phyloP scores from a whole-genome alignment of 805 yeast species.

The Peterozyma xylosa region DNA sequence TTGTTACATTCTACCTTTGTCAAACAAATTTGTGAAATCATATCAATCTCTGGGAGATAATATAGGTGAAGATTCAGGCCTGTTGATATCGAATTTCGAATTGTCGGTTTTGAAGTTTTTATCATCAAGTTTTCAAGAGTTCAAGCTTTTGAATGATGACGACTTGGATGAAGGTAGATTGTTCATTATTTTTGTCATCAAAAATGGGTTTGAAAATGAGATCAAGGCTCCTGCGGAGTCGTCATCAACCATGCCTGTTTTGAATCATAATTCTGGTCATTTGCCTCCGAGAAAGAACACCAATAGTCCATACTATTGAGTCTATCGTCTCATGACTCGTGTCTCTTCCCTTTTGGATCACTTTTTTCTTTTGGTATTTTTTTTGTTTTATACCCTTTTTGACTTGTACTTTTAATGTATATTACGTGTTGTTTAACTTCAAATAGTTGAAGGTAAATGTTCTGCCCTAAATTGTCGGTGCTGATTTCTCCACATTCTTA shows the following conservation, averaged over 20 bases:
- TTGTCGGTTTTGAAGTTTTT: background rate
- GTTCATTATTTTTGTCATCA: constrained; percentile 5
- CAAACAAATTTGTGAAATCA: background rate
- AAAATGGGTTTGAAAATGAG: constrained; percentile 3
- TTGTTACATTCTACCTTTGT: constrained; percentile 45
- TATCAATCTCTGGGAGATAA: background rate
- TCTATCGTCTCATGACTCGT: too few relatives aligned
- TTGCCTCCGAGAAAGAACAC: too few relatives aligned
- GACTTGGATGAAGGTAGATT: constrained; percentile 2
- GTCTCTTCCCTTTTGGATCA: too few relatives aligned
- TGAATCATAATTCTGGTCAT: too few relatives aligned
- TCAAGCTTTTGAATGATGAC: background rate
- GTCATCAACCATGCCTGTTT: background rate
- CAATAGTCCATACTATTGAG: too few relatives aligned
- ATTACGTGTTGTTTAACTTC: too few relatives aligned
- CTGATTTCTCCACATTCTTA: too few relatives aligned
- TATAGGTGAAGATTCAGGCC: background rate
- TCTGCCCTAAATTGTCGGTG: too few relatives aligned
- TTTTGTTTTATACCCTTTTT: too few relatives aligned
- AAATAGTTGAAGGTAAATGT: too few relatives aligned
- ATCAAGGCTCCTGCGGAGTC: background rate
- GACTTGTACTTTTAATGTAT: too few relatives aligned
- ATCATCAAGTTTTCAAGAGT: constrained; percentile 1
- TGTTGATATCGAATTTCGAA: background rate
- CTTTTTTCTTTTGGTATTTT: too few relatives aligned